A percentile compares a stretch with the other conserved stretches of the same genome.
phyloP scores from a whole-genome alignment of 139 green algal genomes.

The Micromonas commoda region DNA sequence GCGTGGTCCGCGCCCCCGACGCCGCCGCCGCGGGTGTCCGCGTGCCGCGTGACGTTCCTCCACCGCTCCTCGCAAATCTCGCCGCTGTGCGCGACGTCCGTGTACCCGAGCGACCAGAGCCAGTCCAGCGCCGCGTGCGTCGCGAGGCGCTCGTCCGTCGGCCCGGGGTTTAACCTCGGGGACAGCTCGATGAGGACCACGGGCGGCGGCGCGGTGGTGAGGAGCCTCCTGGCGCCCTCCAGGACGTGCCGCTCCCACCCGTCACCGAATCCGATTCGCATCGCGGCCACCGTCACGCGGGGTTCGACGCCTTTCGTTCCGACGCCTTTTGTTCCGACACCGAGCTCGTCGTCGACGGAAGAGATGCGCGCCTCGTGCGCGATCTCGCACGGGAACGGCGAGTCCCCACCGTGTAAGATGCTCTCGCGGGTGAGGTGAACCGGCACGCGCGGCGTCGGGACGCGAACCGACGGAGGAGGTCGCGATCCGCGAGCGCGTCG shows the following conservation, averaged over 20 bases:
- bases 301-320: too few relatives aligned
- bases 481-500: too few relatives aligned
- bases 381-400: not conserved
- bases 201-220: not conserved
- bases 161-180: not conserved
- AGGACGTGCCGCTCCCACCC: not conserved
- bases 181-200: not conserved
- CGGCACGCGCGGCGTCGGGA: too few relatives aligned
- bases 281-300: not conserved
- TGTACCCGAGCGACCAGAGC: not conserved
- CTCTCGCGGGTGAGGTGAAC: not conserved
- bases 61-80: not conserved
- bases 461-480: too few relatives aligned
- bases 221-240: not conserved
- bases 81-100: conserved; percentile 1
- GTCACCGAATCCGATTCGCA: not conserved
- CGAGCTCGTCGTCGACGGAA: not conserved
- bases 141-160: not conserved
- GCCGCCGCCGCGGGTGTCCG: not conserved
- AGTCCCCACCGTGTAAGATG: too few relatives aligned
- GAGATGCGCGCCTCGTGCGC: not conserved
- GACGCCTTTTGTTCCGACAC: too few relatives aligned
- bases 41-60: not conserved
- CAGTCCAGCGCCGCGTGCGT: not conserved
- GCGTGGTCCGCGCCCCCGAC: not conserved